phyloP scores from a whole-genome alignment of 2,329 filamentous ascomycete genomes.

The Diplodia corticola region DNA sequence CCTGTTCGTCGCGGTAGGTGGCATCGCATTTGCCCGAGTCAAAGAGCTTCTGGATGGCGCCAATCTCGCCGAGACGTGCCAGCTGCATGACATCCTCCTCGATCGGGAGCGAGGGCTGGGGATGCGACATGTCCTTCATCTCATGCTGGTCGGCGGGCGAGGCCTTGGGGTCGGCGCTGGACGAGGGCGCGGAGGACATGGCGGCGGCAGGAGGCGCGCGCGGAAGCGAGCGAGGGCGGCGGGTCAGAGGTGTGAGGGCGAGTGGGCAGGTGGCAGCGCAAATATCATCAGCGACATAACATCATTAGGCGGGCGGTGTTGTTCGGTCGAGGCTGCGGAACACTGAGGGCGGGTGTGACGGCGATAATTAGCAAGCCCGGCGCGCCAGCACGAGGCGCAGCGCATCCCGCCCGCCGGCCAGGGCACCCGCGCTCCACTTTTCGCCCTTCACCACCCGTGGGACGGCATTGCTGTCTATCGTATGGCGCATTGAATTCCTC shows the following conservation, averaged over 20 bases:
- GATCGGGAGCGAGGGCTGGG: conserved; percentile 46
- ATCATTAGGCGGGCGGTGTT: conserved; percentile 19
- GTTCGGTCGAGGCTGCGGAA: background rate
- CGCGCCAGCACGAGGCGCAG: conserved; percentile 17
- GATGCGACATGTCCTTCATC: conserved; percentile 39
- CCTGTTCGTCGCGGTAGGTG: conserved; percentile 82
- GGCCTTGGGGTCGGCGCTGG: conserved; percentile 20
- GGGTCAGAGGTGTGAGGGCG: background rate
- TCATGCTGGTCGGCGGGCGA: conserved; percentile 34
- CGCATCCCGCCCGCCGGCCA: background rate
- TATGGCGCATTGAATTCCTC: background rate
- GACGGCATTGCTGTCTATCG: background rate
- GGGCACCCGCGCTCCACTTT: conserved; percentile 5
- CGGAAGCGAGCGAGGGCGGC: conserved; percentile 2
- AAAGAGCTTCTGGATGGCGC: conserved; percentile 85
- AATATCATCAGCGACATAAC: conserved; percentile 19
- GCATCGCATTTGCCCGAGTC: conserved; percentile 79
- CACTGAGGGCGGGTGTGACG: conserved; percentile 2
- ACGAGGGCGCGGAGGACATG: conserved; percentile 13
- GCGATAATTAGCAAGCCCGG: conserved; percentile 12
- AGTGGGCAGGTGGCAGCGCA: conserved; percentile 1
- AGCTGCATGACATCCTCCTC: conserved; percentile 94
- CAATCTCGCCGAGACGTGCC: conserved; percentile 82
- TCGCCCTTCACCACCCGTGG: background rate
- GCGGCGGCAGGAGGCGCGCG: conserved; percentile 7